Evolutionary conservation across 345 rosid species (phyloP), one percentile per base, ranked within the genome.

Genomic region (Alliaria petiolata): DNA sequence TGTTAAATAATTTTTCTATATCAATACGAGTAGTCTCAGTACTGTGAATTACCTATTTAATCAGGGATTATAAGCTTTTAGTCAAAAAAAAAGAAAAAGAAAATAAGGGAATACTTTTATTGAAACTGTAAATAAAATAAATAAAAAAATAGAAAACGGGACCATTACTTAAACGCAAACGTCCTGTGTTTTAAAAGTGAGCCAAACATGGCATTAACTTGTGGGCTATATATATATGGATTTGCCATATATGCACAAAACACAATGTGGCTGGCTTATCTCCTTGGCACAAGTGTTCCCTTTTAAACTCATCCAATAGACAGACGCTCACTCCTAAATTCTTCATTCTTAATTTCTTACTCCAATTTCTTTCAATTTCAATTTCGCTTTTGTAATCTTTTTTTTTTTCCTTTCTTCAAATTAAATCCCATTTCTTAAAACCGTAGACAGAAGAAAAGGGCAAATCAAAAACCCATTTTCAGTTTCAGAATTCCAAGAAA

Each of bases 231-330:
- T 28, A 73, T 56, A 33, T 55, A 55, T 5, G 42, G 65, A 0
- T 1, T 38, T 65, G 59, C 43, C 77, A 56, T 47, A 65, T 26
- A 39, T 57, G 45, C 34, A 74, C 45, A 74, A 65, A 57, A 57
- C 54, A 57, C 6, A 49, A n/a, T 47, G 51, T 65, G 60, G 38
- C 30, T 59, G 66, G 66, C 78, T 74, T 74, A 74, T 65, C 72
- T 74, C 61, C 40, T 74, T 52, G 26, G 19, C 34, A 65, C 71
- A 36, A 73, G 42, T 38, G 35, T 20, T 46, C 39, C 43, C 36
- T 6, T n/a, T 28, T 7, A 13, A 46, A 64, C 30, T 72, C 76
- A 44, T 57, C 77, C 71, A 65, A 56, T 38, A 72, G 15, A n/a
- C n/a, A n/a, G n/a, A 43, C 53, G 3, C 44, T 31, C 30, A 55